These are phyloP conservation scores for Zanthoxylum bungeanum DNA, from an alignment of 345 rosid genomes.

Conservation along the genomic window DNA sequence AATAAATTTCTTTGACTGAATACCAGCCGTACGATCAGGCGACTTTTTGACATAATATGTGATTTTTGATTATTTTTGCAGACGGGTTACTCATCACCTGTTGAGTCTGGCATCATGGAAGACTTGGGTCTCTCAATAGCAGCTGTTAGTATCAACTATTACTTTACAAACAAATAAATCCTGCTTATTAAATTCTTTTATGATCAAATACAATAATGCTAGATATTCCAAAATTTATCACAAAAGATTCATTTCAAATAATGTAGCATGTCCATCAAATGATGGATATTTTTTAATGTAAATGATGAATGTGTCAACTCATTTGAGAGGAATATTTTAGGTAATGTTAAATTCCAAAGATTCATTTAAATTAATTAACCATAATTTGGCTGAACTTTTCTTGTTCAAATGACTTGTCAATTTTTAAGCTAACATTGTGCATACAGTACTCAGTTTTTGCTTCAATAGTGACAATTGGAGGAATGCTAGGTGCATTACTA, in stretches of 20 bases:
- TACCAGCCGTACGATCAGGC: not conserved
- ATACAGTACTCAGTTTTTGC: conserved; percentile 55
- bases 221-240: too few species aligned
- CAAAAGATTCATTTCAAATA: too few species aligned
- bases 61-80: conserved; percentile 18
- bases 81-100: conserved; percentile 59
- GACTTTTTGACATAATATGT: not conserved
- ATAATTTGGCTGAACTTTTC: too few species aligned
- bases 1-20: not conserved
- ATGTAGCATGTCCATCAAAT: too few species aligned
- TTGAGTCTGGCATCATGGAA: conserved; percentile 53
- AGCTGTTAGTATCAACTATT: conserved; percentile 28
- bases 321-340: too few species aligned
- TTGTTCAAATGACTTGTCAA: too few species aligned
- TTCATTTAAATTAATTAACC: too few species aligned
- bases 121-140: conserved; percentile 60
- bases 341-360: too few species aligned
- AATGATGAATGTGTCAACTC: too few species aligned
- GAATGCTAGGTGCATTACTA: conserved; percentile 44
- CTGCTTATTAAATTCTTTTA: not conserved
- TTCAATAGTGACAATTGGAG: conserved; percentile 52
- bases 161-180: not conserved
- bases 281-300: too few species aligned
- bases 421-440: conserved; percentile 9
- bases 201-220: not conserved